A percentile compares a stretch with the other conserved stretches of the same genome.
These are phyloP conservation scores for Fusarium virguliforme DNA, from an alignment of 2,329 filamentous ascomycete species.

Conservation along the genomic window DNA sequence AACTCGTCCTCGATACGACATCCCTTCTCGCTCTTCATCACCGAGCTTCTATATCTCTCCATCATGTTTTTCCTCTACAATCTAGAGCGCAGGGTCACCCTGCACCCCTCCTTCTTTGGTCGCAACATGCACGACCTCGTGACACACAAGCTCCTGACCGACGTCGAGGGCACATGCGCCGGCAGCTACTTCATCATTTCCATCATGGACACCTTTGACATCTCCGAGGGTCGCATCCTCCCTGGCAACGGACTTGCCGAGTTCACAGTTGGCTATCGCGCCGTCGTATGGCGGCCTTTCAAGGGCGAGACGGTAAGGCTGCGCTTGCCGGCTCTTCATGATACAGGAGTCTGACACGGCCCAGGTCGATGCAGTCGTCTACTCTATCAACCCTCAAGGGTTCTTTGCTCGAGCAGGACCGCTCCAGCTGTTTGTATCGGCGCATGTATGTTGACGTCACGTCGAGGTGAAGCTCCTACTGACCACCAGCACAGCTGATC, in stretches of 20 bases:
- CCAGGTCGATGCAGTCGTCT: conserved; percentile 94
- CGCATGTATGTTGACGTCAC: conserved; percentile 75
- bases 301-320: conserved; percentile 92
- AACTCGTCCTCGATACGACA: conserved; percentile 9
- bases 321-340: conserved; percentile 34
- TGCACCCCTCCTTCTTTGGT: conserved; percentile 98
- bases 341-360: conserved; percentile 53
- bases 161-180: conserved; percentile 95
- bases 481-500: conserved; percentile 76
- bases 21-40: conserved; percentile 11
- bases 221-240: conserved; percentile 92
- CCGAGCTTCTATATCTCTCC: conserved; percentile 24
- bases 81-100: conserved; percentile 92
- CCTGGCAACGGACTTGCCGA: conserved; percentile 93
- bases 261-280: conserved; percentile 94
- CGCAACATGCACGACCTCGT: conserved; percentile 94
- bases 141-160: conserved; percentile 88
- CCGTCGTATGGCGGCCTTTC: conserved; percentile 98
- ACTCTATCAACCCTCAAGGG: conserved; percentile 90
- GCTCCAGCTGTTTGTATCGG: conserved; percentile 83
- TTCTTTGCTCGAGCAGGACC: conserved; percentile 91
- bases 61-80: conserved; percentile 98
- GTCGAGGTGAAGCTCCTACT: conserved; percentile 18
- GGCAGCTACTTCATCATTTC: conserved; percentile 98
- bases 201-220: conserved; percentile 96